Conservation (phyloP, 2,329 filamentous ascomycete species). For the Colletotrichum phormii region DNA sequence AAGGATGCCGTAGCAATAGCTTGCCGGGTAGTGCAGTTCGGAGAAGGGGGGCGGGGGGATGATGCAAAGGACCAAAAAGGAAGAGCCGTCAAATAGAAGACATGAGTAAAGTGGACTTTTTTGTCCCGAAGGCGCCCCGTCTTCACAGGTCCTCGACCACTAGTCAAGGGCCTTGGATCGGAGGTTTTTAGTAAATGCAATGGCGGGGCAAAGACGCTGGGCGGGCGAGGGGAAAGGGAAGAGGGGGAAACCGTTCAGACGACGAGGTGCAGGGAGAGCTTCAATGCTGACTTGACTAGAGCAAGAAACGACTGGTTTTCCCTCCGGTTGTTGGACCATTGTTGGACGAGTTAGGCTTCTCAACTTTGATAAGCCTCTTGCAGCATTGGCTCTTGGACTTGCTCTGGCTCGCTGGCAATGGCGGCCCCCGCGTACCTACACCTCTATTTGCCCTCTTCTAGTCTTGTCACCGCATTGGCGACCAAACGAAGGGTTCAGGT, state of each 20-base stretch:
- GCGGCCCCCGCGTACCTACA: slow-evolving; percentile 1
- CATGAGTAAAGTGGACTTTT: slow-evolving; percentile 26
- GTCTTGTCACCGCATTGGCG: slow-evolving; percentile 24
- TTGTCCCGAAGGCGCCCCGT: slow-evolving; percentile 33
- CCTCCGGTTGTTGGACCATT: not conserved
- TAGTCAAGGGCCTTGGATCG: slow-evolving; percentile 28
- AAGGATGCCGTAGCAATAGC: slow-evolving; percentile 33
- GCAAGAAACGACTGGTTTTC: not conserved
- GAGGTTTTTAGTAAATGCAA: slow-evolving; percentile 19
- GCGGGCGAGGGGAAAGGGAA: not conserved
- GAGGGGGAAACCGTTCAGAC: not conserved
- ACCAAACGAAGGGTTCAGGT: slow-evolving; percentile 26
- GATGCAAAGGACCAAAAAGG: slow-evolving; percentile 25
- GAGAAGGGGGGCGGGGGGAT: slow-evolving; percentile 22
- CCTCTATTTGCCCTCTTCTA: slow-evolving; percentile 18
- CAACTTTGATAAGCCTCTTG: slow-evolving; percentile 29
- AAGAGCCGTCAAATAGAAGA: slow-evolving; percentile 27
- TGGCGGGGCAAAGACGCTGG: slow-evolving; percentile 26
- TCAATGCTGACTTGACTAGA: slow-evolving; percentile 5
- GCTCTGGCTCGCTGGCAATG: slow-evolving; percentile 27
- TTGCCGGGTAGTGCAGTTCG: slow-evolving; percentile 16
- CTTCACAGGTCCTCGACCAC: slow-evolving; percentile 18
- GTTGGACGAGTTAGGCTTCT: slow-evolving; percentile 37
- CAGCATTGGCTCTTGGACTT: slow-evolving; percentile 18
- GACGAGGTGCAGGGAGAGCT: slow-evolving; percentile 1